These are phyloP conservation scores for Bromus sterilis DNA, from an alignment of 176 grass and related monocot species.

Conservation along the genomic window DNA sequence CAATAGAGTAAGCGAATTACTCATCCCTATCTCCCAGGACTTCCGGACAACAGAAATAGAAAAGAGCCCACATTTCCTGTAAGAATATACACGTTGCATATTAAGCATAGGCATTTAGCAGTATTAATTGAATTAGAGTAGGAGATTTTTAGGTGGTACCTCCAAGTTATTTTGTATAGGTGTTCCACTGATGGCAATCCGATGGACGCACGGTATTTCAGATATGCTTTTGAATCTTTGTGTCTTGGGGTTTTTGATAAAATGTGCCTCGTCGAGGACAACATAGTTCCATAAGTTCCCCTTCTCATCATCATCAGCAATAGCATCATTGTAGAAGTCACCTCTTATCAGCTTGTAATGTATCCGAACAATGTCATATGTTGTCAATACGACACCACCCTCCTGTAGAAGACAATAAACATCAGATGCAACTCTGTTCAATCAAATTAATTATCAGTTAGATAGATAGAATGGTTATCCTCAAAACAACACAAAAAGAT, in stretches of 20 bases:
- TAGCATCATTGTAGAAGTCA: constrained; percentile 2
- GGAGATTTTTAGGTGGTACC: constrained; percentile 28
- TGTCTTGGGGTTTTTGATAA: constrained; percentile 64
- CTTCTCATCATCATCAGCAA: constrained; percentile 28
- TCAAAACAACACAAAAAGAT: too few species aligned
- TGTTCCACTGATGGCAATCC: constrained; percentile 80
- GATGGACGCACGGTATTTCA: constrained; percentile 71
- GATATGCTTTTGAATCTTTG: constrained; percentile 65
- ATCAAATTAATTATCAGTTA: neutral
- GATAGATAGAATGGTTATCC: too few species aligned
- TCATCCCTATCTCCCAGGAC: constrained; percentile 69
- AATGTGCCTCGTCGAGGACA: constrained; percentile 58
- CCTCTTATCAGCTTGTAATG: constrained; percentile 55
- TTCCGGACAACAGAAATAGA: constrained; percentile 81
- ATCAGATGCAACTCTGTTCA: neutral
- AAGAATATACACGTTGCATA: constrained; percentile 5
- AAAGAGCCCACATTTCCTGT: constrained; percentile 91
- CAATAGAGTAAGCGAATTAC: constrained; percentile 35
- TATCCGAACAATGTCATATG: constrained; percentile 65
- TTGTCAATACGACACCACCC: constrained; percentile 72
- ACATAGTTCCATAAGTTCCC: constrained; percentile 49
- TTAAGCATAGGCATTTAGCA: neutral
- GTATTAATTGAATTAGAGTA: neutral
- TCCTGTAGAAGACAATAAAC: constrained; percentile 34
- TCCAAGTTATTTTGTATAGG: constrained; percentile 89